Evolutionary conservation across 768 basidiomycete species (phyloP).

Genomic region (Trametes cinnabarina): DNA sequence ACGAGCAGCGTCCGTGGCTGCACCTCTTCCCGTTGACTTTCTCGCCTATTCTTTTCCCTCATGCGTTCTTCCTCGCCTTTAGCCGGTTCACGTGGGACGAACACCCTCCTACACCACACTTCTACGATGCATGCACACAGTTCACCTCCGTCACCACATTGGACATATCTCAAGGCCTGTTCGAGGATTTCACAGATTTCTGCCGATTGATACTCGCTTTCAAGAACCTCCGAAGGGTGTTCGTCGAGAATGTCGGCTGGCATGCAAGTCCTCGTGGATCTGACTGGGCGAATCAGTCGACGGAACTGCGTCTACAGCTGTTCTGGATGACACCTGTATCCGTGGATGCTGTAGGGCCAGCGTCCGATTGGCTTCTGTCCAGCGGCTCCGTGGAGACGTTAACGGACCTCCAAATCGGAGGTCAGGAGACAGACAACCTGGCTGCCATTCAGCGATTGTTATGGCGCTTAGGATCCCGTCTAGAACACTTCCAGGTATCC

Average conservation of each 20-base stretch:
- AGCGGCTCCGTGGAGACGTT: neutral
- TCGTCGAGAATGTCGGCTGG: slow-evolving; percentile 1
- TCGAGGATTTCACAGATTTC: slow-evolving; percentile 6
- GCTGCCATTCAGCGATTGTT: neutral
- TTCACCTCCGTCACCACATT: slow-evolving; percentile 4
- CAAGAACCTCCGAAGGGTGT: neutral
- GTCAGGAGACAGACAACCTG: neutral
- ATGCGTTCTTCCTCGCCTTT: neutral
- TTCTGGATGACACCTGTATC: slow-evolving; percentile 8
- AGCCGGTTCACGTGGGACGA: neutral
- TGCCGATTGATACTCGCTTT: neutral
- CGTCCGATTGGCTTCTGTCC: slow-evolving; percentile 8
- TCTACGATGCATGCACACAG: neutral
- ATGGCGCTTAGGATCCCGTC: neutral
- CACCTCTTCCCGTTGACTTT: slow-evolving; percentile 7
- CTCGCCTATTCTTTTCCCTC: neutral
- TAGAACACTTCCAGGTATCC: slow-evolving; percentile 7
- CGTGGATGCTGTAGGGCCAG: neutral
- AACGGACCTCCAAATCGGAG: slow-evolving; percentile 4
- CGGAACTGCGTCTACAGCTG: neutral
- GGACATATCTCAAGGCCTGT: slow-evolving; percentile 2
- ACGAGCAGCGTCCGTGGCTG: slow-evolving; percentile 8
- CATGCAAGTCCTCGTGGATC: neutral
- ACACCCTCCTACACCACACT: neutral
- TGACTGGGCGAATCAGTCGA: neutral